Evolutionary conservation across 2,329 filamentous ascomycete species (phyloP), one percentile per base, ranked within the genome.

Genomic region (Verticillium albo-atrum): DNA sequence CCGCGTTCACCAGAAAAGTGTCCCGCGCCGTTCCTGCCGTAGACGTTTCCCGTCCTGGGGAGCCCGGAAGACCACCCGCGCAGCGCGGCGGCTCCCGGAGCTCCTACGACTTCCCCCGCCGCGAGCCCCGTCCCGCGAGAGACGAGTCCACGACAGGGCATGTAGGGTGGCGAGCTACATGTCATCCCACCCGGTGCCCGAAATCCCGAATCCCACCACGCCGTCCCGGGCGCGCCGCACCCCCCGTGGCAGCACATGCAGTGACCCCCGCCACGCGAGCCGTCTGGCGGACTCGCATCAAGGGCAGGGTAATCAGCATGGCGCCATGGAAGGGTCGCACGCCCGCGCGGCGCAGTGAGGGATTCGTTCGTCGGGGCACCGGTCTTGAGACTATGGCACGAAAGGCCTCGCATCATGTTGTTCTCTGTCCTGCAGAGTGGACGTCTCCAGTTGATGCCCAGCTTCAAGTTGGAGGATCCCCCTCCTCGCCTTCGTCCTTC

Each of bases 351-450:
- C 25, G 9, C 56, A 12, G 54, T 28, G 20, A 27, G 37, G 47
- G 53, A 23, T 26, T 14, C 56, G 56, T 58, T 30, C 26, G 42
- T 52, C 54, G 58, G 60, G 55, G 35, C 57, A 52, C 25, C 34
- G 42, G 59, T 54, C 42, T 56, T 20, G 42, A 60, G 47, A 61
- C 55, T 37, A 26, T 34, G 55, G 56, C 57, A 54, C 58, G 52
- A 61, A 63, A 58, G 62, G 56, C 61, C 60, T 60, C 64, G 67
- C 63, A 62, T 58, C 66, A 30, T 62, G 60, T 64, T 12, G 17
- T 47, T 63, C 71, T 69, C 32, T 32, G 52, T 68, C 56, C 73
- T 65, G 74, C 75, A 74, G 67, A 67, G 55, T 53, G 56, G 34
- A 60, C 35, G 35, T 42, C n/a, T 47, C 52, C 60, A 56, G 57